phyloP scores from a whole-genome alignment of 768 basidiomycete species.

The Gymnopilus dilepis region DNA sequence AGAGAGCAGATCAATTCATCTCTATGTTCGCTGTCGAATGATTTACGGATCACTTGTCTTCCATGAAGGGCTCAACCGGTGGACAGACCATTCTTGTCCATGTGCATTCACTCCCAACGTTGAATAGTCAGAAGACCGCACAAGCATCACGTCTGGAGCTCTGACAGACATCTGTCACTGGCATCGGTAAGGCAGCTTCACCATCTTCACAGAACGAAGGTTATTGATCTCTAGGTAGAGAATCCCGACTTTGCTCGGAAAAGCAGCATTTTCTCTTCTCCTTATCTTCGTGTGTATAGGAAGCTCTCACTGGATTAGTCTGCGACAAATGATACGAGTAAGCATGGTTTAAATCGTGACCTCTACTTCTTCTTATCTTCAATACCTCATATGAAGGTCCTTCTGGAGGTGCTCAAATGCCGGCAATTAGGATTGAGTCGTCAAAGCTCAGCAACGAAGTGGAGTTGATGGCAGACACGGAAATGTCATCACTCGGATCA shows the following conservation, averaged over 20 bases:
- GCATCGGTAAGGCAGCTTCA: conserved; percentile 11
- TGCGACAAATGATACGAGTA: background rate
- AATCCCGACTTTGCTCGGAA: background rate
- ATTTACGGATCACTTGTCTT: background rate
- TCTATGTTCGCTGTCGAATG: background rate
- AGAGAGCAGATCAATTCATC: background rate
- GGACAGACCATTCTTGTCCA: background rate
- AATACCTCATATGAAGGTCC: background rate
- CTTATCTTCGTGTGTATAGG: background rate
- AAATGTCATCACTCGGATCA: conserved; percentile 2
- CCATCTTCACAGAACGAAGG: conserved; percentile 4
- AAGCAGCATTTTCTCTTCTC: background rate
- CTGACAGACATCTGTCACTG: conserved; percentile 14
- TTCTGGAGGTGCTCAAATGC: background rate
- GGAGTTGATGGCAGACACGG: background rate
- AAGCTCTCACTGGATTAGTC: background rate
- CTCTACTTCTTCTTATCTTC: background rate
- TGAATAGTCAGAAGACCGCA: background rate
- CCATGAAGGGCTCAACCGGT: background rate
- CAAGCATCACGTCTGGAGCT: background rate
- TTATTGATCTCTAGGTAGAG: background rate
- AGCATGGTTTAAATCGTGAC: background rate
- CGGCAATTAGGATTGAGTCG: conserved; percentile 2
- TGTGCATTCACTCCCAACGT: background rate
- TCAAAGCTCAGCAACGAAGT: background rate